These are phyloP conservation scores for Ilyonectria destructans DNA, from an alignment of 2,329 filamentous ascomycete species.

Conservation along the genomic window DNA sequence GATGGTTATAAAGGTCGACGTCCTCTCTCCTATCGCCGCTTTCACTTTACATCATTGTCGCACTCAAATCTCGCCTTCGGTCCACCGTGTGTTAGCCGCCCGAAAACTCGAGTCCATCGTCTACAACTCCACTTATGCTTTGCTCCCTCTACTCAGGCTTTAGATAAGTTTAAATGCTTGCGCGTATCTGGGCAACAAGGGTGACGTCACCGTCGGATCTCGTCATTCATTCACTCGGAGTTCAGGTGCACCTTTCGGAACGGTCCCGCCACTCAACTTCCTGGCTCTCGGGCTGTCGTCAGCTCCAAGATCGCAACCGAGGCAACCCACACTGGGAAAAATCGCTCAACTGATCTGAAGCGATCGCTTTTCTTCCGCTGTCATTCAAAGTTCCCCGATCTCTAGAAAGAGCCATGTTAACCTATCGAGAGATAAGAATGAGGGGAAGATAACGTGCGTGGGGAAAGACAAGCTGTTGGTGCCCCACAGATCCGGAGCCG, in stretches of 20 bases:
- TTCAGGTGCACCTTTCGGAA: not conserved
- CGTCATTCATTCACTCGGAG: not conserved
- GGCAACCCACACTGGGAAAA: not conserved
- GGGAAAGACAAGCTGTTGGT: not conserved
- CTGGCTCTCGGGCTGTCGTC: not conserved
- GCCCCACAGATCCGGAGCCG: not conserved
- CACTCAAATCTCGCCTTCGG: not conserved
- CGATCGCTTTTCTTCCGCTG: not conserved
- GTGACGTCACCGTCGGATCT: not conserved
- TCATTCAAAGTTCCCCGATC: not conserved
- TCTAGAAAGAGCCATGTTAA: not conserved
- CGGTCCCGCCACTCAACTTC: not conserved
- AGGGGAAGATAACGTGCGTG: conserved; percentile 25
- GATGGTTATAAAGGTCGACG: not conserved
- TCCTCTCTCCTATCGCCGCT: not conserved
- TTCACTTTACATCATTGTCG: not conserved
- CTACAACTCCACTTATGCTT: not conserved
- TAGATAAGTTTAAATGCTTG: not conserved
- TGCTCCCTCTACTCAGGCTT: not conserved
- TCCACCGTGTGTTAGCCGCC: not conserved
- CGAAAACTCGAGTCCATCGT: not conserved
- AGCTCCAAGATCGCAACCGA: not conserved
- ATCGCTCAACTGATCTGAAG: not conserved
- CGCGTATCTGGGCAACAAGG: not conserved
- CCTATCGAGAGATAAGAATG: not conserved